phyloP scores from a whole-genome alignment of 495 filamentous ascomycete genomes.

The Melanomma pulvis-pyrius region DNA sequence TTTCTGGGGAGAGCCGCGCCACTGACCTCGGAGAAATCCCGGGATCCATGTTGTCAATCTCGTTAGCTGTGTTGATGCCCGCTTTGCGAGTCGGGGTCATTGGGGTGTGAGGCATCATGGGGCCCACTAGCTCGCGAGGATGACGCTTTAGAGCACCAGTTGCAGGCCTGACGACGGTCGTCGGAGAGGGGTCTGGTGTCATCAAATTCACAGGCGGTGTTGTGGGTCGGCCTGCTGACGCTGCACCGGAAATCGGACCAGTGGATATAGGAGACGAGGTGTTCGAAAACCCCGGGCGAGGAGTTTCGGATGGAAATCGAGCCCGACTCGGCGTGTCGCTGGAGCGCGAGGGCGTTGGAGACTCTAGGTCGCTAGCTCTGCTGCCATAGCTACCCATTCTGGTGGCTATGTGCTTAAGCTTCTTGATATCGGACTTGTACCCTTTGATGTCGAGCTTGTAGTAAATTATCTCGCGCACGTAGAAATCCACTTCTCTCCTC shows the following conservation, averaged over 20 bases:
- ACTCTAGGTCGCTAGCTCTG: conserved; percentile 23
- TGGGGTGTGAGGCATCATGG: conserved; percentile 28
- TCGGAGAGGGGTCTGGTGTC: conserved; percentile 20
- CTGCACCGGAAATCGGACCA: conserved; percentile 19
- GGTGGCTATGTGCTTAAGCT: conserved; percentile 19
- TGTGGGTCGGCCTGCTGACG: conserved; percentile 13
- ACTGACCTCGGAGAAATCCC: conserved; percentile 33
- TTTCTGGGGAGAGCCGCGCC: conserved; percentile 26
- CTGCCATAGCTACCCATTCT: conserved; percentile 30
- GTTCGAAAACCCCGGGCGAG: conserved; percentile 17
- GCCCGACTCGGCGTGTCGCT: conserved; percentile 17
- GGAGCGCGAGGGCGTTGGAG: conserved; percentile 18
- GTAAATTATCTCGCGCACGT: conserved; percentile 39
- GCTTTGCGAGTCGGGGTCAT: conserved; percentile 27
- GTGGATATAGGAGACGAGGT: conserved; percentile 32
- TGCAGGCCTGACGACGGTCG: not conserved
- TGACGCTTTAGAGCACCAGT: conserved; percentile 5
- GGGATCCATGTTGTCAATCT: conserved; percentile 27
- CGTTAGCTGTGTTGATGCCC: conserved; percentile 17
- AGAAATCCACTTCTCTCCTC: conserved; percentile 36
- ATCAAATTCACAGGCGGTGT: conserved; percentile 12
- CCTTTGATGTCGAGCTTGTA: conserved; percentile 39
- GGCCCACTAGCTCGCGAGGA: conserved; percentile 3
- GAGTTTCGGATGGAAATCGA: not conserved
- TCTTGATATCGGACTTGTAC: conserved; percentile 39